Base-by-base conservation (phyloP, 2,329 filamentous ascomycete species). In the Neofusicoccum ribis region DNA sequence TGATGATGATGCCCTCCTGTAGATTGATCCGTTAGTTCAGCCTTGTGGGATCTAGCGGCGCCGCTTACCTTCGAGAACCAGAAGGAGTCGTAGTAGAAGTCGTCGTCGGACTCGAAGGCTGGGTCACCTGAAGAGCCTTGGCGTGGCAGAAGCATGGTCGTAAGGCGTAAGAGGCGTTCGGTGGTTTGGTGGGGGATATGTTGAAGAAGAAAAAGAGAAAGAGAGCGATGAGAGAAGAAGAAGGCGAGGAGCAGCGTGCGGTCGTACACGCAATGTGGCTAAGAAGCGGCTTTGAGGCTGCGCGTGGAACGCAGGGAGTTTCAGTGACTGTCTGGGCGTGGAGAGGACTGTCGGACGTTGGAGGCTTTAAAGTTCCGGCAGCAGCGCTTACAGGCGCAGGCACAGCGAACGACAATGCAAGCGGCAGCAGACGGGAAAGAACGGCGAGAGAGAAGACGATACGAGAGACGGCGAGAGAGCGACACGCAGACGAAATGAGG, bases 1-100 rank as follows among this genome's bases (percentile, higher is more conserved):
- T 91, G 71, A 92, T 81, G 65, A 89, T 88, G 64, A 84, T 77
- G 65, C 87, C 89, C 41, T 83, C 84, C 87, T 90, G 65, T 41
- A 8, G 4, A n/a, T n/a, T 31, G n/a, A 51, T 11, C 31, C 41
- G 5, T 63, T 43, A 50, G 46, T 51, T 15, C 7, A 12, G 36
- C 43, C 17, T 27, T 23, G 17, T 31, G 9, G 17, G 5, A 37
- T n/a, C 34, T 15, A 43, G 20, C 59, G 23, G 8, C 20, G 59
- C 17, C 8, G 27, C 49, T 7, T 63, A 63, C 61, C 20, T 41
- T 27, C 2, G 61, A 54, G 39, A 36, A 63, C 61, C 61, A 63
- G 39, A 63, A 63, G 41, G 39, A 44, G 31, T 52, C 47, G 34
- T 54, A 52, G 27, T 36, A 23, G 27, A 44, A 44, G 15, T 44